Conservation (phyloP, 345 rosid genomes). For the Citrus sinensis region DVS_A1.0 CM039163.1:3190001-3190500, state of each 20-base stretch:
- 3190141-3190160: not conserved
- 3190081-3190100: not conserved
- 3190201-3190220: not conserved
- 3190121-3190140: not conserved
- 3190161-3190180: not conserved
- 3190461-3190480: not conserved
- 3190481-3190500: not conserved
- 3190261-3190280: not conserved
- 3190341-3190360: not conserved
- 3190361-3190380: not conserved
- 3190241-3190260: not conserved
- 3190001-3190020: not conserved
- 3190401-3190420: not conserved
- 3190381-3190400: conserved; percentile 5
- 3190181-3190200: not conserved
- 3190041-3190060: not conserved
- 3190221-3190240: not conserved
- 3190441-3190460: not conserved
- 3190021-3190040: not conserved
- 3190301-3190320: not conserved
- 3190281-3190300: not conserved
- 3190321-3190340: not conserved
- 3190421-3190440: not conserved
- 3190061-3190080: not conserved
- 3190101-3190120: not conserved